Evolutionary conservation across 257 asterid genomes (phyloP), one percentile per base, ranked within the genome.

Genomic region (Ballota nigra): DNA sequence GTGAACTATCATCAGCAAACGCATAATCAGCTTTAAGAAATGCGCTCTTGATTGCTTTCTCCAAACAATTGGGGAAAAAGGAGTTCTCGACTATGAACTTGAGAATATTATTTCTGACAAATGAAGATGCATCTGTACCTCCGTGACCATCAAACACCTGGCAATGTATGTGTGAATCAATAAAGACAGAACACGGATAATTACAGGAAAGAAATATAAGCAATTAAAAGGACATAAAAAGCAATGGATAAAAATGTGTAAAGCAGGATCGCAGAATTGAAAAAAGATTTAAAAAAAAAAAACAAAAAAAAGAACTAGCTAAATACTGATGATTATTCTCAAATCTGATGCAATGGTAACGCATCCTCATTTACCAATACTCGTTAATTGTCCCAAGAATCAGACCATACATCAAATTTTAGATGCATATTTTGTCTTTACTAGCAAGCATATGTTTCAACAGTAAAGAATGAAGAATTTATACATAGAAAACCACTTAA

Each of bases 131-230:
- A 79, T 93, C 97, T 63, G 88, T 83, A 52, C 98, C 98, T 62
- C 98, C 98, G 79, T 93, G 98, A 26, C 98, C 98, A 78, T 93
- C 98, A 86, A 93, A 93, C 52, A 93, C 98, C 98, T 93, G 86
- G 68, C 11, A 55, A 71, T 29, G 33, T 58, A 36, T 23, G 16
- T 5, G 22, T n/a, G 34, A 26, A n/a, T 77, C 58, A 63, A 55
- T 79, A 31, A 77, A 60, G 41, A 31, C 34, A 36, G 13, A 76
- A 18, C 15, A 38, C 11, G 36, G 4, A 7, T 41, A 36, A 24
- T 7, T 7, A 56, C 34, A 16, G 31, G 40, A 58, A 34, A 57
- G 67, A 33, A 8, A 24, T 3, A 12, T 2, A 12, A 56, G n/a
- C 10, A 8, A 40, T 40, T 10, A 43, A 0, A 43, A 43, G 18